A percentile compares a stretch with the other conserved stretches of the same genome.
Evolutionary conservation across 148 eudicot genomes (phyloP).

Genomic region (Heliosperma pusillum): DNA sequence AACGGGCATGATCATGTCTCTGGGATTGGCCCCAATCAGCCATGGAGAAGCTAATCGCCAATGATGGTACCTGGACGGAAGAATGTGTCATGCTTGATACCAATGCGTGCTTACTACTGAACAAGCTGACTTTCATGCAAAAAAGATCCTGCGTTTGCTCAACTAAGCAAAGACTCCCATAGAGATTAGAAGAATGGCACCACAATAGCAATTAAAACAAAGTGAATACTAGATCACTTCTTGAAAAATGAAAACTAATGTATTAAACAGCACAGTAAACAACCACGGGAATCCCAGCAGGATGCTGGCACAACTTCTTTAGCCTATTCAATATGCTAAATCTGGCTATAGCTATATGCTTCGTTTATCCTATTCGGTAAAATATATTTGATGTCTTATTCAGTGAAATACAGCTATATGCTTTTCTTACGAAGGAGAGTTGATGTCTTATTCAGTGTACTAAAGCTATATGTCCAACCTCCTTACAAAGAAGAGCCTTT

Average conservation of each 20-base stretch:
- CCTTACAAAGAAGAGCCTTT: not conserved
- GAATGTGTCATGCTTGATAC: not conserved
- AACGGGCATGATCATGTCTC: slow-evolving; percentile 77
- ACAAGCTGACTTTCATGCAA: not conserved
- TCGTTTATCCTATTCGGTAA: not conserved
- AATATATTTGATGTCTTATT: not conserved
- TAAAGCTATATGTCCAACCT: not conserved
- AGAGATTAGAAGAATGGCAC: not conserved
- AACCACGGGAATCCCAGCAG: not conserved
- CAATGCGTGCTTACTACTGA: not conserved
- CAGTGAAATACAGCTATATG: no score
- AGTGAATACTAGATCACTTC: no score
- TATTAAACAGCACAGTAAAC: not conserved
- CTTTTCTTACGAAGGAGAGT: not conserved
- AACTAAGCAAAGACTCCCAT: not conserved
- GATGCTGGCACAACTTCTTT: not conserved
- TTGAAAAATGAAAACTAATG: no score
- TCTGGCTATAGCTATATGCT: not conserved
- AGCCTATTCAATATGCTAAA: no score
- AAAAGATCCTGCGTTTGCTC: not conserved
- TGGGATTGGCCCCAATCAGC: slow-evolving; percentile 65
- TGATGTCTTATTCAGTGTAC: not conserved
- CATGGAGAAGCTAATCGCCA: slow-evolving; percentile 95
- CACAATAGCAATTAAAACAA: slow-evolving; percentile 1
- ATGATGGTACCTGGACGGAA: slow-evolving; percentile 46